Conservation (phyloP, 495 filamentous ascomycete species). For the Penicillium bialowiezense region DNA sequence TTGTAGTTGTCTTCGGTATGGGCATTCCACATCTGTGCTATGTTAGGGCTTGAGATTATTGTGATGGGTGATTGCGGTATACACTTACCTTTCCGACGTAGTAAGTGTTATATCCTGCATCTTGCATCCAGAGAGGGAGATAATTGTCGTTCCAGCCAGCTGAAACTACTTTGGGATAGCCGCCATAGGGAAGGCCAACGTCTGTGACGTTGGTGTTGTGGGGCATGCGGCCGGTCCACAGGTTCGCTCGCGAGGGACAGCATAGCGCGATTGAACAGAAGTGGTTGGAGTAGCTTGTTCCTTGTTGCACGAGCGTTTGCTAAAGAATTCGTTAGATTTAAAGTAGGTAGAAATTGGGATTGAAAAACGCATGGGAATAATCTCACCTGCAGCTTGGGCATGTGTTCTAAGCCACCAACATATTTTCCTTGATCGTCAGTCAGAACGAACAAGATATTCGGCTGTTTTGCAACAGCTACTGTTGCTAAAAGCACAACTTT, state of each 20-base stretch:
- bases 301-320: conserved; percentile 31
- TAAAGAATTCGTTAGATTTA: neutral
- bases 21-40: conserved; percentile 52
- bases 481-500: conserved; percentile 3
- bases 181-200: conserved; percentile 57
- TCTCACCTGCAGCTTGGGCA: conserved; percentile 47
- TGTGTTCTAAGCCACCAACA: conserved; percentile 54
- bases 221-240: conserved; percentile 38
- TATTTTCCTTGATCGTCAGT: conserved; percentile 63
- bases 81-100: conserved; percentile 56
- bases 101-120: conserved; percentile 65
- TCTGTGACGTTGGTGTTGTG: conserved; percentile 59
- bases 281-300: conserved; percentile 39
- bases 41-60: neutral
- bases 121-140: conserved; percentile 65
- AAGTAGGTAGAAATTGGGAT: neutral
- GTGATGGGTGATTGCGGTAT: neutral
- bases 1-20: conserved; percentile 57
- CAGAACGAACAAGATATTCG: conserved; percentile 61
- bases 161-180: conserved; percentile 61
- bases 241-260: conserved; percentile 51
- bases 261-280: conserved; percentile 56
- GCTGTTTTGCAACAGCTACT: conserved; percentile 24
- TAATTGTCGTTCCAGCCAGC: conserved; percentile 63
- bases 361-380: neutral